Evolutionary conservation across 2,329 filamentous ascomycete genomes (phyloP), one percentile per base, ranked within the genome.

Genomic region (Dothideomycetes sp.): DNA sequence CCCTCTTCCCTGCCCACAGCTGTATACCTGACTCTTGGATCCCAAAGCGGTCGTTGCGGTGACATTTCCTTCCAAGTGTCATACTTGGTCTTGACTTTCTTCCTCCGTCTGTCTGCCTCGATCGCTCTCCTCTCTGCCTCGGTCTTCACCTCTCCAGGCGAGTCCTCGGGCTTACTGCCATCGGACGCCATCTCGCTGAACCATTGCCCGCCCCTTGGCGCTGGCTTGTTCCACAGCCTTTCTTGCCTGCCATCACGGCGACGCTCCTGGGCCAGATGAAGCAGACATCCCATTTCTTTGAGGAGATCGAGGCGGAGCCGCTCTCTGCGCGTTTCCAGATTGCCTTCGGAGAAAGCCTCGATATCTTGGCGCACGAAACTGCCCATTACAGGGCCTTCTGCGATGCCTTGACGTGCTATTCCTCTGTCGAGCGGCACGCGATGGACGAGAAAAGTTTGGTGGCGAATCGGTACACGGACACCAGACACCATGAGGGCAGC

Each of bases 191-290:
- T 41, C 19, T 41, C 39, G 19, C 34, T 36, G 30, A 41, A 41
- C 39, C 39, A 41, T 9, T 36, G 34, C 9, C 39, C 39, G 14
- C 39, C 34, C 14, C 37, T 36, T 2, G 30, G 39, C 2, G 15
- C 4, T 1, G 34, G 34, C 30, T 41, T 41, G 8, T 10, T 24
- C 41, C 33, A 37, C 4, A 34, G 64, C 36, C 56, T 52, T 47
- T 76, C 71, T 2, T 50, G 50, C 38, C 58, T 62, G 1, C 72
- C 74, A 49, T 79, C 66, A 37, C 75, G 63, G n/a, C 64, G 64
- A 29, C 76, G 65, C 53, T 79, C 74, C 52, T 79, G 73, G 2
- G 75, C 76, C 2, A 77, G 52, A 15, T 75, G 60, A 11, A 80
- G 57, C 55, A 78, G 59, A 2, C 65, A 69, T 4, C 72, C 74